Percentiles rank a stretch among this genome's conserved stretches.
phyloP scores from a whole-genome alignment of 1,139 yeast species.

The Yamadazyma conglobata region DNA sequence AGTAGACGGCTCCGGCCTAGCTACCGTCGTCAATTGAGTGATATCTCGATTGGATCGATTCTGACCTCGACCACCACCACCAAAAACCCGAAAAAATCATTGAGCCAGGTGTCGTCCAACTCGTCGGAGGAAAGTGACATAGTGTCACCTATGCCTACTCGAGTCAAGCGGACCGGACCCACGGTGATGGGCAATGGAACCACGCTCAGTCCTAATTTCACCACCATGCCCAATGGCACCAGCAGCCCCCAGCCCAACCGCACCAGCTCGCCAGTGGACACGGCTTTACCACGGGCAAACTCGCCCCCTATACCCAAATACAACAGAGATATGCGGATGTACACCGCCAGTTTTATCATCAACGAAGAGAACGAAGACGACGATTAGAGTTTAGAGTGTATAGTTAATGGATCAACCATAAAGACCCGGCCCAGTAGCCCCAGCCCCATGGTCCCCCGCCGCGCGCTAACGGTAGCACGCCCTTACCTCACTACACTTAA shows the following conservation, averaged over 20 bases:
- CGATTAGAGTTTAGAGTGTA: too few species aligned
- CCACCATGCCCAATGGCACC: not conserved
- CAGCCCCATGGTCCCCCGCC: too few species aligned
- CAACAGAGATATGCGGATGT: constrained; percentile 2
- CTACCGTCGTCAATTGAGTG: constrained; percentile 33
- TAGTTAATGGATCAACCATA: too few species aligned
- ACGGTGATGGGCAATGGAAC: not conserved
- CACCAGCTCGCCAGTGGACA: constrained; percentile 2
- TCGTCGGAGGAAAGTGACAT: constrained; percentile 34
- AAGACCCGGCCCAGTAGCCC: too few species aligned
- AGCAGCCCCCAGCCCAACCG: not conserved
- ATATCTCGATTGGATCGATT: constrained; percentile 33
- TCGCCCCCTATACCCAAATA: constrained; percentile 33
- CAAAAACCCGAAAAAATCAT: constrained; percentile 9
- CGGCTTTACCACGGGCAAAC: constrained; percentile 21
- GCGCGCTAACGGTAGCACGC: too few species aligned
- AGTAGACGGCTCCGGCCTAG: constrained; percentile 24
- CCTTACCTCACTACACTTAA: too few species aligned
- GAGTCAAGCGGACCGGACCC: constrained; percentile 1
- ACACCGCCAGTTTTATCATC: constrained; percentile 14
- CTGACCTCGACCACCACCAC: constrained; percentile 23
- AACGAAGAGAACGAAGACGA: constrained; percentile 21
- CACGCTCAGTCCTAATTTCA: not conserved
- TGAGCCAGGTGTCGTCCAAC: constrained; percentile 36
- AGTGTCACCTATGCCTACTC: constrained; percentile 15